Evolutionary conservation across 257 asterid species (phyloP), one percentile per base, ranked within the genome.

Genomic region (Echites panduratus): DNA sequence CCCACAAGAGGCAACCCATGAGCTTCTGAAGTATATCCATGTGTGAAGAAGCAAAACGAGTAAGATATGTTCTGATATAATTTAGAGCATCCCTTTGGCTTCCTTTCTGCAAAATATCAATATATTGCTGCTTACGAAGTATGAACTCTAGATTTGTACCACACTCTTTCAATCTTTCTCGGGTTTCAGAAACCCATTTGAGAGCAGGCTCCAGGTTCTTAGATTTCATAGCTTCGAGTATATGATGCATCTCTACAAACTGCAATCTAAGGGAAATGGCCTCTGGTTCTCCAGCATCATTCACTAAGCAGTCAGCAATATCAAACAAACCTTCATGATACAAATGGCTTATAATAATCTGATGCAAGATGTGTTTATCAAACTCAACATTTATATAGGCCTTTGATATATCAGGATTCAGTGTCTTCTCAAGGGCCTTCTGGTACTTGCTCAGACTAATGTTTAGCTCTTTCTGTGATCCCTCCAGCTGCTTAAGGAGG

Each of bases 211-310:
- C 84, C 29, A 83, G 79, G 77, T 89, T 80, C 71, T 77, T 72
- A 13, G 72, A 76, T 67, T 76, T 82, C 2, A 87, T 38, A 73
- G 89, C 89, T 45, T 84, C 70, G 0, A 87, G 80, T 48, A 89
- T 82, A 44, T 74, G 84, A 59, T 83, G 88, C 74, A 87, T 76
- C 82, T 87, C 87, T 40, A 80, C 75, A 64, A 82, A 87, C 68
- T 81, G 81, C 68, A 77, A 58, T 69, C 86, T 79, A 65, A 80
- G 74, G 64, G 90, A 79, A 49, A 80, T 53, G 68, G 80, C 79
- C 83, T 87, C 88, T 11, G 83, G 83, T 73, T 78, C 90, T 32
- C 76, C 73, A 58, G 89, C 88, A 80, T 89, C 96, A 54, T 77
- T 58, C 32, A 77, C 68, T 41, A 89, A 73, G 77, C 84, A 78